Conservation (phyloP, 495 filamentous ascomycete species). For the Chaetomidium leptoderma region DNA sequence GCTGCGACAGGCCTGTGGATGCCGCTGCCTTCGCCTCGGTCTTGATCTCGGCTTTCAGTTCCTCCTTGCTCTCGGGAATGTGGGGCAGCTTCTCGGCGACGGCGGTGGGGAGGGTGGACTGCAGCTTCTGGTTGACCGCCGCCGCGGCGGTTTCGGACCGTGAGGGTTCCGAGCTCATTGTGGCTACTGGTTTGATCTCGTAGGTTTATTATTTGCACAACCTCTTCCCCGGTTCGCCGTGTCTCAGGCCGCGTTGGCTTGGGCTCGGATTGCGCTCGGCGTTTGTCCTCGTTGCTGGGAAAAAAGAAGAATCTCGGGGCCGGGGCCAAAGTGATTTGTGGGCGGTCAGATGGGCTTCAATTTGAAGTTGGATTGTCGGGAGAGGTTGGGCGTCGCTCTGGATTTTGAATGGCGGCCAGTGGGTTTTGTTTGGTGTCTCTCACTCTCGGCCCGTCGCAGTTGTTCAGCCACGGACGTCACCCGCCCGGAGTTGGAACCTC, state of each 20-base stretch:
- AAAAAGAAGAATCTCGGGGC: not conserved
- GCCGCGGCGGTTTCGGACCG: not conserved
- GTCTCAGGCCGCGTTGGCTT: not conserved
- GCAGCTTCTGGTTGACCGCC: slow-evolving; percentile 14
- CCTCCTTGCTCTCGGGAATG: slow-evolving; percentile 49
- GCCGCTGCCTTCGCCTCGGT: slow-evolving; percentile 46
- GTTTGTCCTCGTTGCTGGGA: not conserved
- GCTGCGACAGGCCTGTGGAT: slow-evolving; percentile 41
- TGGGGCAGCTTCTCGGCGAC: slow-evolving; percentile 47
- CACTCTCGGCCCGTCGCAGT: slow-evolving; percentile 8
- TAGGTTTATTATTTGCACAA: too few relatives aligned
- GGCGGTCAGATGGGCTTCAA: not conserved
- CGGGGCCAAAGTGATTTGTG: too few relatives aligned
- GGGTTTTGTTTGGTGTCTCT: slow-evolving; percentile 9
- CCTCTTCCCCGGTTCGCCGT: not conserved
- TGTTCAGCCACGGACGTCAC: slow-evolving; percentile 32
- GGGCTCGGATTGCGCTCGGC: not conserved
- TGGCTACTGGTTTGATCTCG: too few relatives aligned
- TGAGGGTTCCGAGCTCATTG: not conserved
- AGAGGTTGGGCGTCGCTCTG: not conserved
- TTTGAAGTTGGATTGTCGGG: not conserved
- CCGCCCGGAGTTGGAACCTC: slow-evolving; percentile 26
- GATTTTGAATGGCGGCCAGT: not conserved
- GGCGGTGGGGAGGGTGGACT: slow-evolving; percentile 34
- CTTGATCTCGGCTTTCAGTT: slow-evolving; percentile 49